A percentile compares a stretch with the other conserved stretches of the same genome.
Conservation (phyloP, 2,329 filamentous ascomycete genomes). For the Colletotrichum euphorbiae region DNA sequence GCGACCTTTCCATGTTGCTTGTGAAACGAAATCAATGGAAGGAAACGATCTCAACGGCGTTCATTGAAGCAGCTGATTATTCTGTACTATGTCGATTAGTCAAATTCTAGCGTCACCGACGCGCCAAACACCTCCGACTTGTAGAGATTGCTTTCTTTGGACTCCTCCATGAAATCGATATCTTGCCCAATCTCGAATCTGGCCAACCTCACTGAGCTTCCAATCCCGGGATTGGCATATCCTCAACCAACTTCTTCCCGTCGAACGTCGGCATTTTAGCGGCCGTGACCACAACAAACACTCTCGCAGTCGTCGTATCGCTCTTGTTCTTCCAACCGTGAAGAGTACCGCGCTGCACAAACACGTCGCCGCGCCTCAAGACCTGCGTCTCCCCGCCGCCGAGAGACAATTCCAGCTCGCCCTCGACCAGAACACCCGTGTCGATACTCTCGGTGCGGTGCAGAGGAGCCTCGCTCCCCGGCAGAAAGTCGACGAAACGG, state of each 20-base stretch:
- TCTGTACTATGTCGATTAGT: no score
- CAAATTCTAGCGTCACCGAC: no score
- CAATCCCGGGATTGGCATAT: background rate
- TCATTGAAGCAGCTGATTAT: no score
- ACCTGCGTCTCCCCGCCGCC: slow-evolving; percentile 61
- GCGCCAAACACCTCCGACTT: no score
- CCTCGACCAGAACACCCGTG: slow-evolving; percentile 67
- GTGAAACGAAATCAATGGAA: no score
- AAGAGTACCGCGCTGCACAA: slow-evolving; percentile 66
- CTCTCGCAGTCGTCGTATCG: slow-evolving; percentile 56
- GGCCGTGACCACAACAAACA: slow-evolving; percentile 43
- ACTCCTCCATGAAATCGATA: background rate
- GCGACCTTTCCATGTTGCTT: no score
- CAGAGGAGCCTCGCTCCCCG: slow-evolving; percentile 54
- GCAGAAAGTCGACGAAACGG: slow-evolving; percentile 59
- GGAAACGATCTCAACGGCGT: no score
- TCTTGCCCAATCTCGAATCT: background rate
- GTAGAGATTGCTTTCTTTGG: background rate
- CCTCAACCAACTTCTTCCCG: background rate
- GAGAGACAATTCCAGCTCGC: slow-evolving; percentile 62
- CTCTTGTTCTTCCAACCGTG: slow-evolving; percentile 63
- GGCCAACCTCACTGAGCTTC: background rate
- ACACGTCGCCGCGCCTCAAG: slow-evolving; percentile 63
- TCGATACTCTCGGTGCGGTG: slow-evolving; percentile 67
- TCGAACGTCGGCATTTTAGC: slow-evolving; percentile 16